These are phyloP conservation scores for Trichoderma oligosporum DNA, from an alignment of 2,329 filamentous ascomycete species.

Conservation along the genomic window DNA sequence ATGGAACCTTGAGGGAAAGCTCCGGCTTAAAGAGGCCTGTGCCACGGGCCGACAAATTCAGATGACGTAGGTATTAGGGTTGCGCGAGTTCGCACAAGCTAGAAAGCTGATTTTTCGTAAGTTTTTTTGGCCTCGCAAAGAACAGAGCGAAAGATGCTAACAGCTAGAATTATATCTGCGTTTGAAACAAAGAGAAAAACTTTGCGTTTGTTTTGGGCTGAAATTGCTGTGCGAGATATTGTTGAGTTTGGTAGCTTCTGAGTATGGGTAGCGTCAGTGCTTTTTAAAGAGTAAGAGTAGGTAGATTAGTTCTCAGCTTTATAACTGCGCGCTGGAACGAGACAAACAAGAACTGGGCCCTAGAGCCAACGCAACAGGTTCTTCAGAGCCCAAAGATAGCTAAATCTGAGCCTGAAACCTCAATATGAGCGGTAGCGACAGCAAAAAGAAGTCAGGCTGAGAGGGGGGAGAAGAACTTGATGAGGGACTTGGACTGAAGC, in stretches of 20 bases:
- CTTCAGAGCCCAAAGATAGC: neutral
- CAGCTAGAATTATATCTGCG: neutral
- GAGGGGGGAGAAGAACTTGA: conserved; percentile 18
- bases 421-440: conserved; percentile 6
- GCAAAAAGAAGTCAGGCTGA: conserved; percentile 11
- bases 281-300: neutral
- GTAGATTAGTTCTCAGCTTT: neutral
- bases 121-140: neutral
- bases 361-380: neutral
- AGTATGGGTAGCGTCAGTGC: conserved; percentile 14
- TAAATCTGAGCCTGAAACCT: conserved; percentile 10
- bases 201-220: neutral
- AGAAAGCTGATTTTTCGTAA: neutral
- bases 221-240: conserved; percentile 16
- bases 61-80: conserved; percentile 16
- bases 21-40: conserved; percentile 7
- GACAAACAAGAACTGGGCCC: conserved; percentile 10
- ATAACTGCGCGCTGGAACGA: neutral
- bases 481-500: conserved; percentile 20
- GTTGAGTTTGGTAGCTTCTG: conserved; percentile 6
- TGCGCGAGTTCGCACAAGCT: conserved; percentile 9
- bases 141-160: neutral
- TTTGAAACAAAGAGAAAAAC: neutral
- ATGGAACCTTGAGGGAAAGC: neutral
- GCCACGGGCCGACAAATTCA: conserved; percentile 6